Base-by-base conservation (phyloP, 2,329 filamentous ascomycete species). In the Arthrobotrys iridis region DNA sequence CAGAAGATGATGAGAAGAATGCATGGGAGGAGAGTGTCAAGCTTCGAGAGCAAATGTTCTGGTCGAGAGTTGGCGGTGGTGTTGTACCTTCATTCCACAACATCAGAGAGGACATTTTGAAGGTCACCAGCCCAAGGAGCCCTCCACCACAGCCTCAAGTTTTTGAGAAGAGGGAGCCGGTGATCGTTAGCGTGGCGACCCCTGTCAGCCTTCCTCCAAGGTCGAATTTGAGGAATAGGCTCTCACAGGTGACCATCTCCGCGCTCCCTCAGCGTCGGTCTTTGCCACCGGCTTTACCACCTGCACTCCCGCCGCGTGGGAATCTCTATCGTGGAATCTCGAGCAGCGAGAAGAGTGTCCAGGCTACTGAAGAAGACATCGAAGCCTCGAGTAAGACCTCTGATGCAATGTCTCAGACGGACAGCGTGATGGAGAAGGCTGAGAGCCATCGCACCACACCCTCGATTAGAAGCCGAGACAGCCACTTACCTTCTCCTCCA, bases 21-120 rank as follows among this genome's bases (percentile, higher is more conserved):
- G 93, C 93, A 0, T 99, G 95, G 95, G 94, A 98, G 81, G 95
- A 99, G 84, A 93, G 93, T 68, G 91, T 97, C 8, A 88, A 91
- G 28, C 83, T 98, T 52, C 87, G 95, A 58, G 95, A 99, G 82
- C 90, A 94, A 79, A 97, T 99, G 91, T 99, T 99, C 81, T 99
- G 95, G 95, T 89, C 92, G 58, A 88, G 95, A 65, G 88, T 99
- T 60, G 94, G 94, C 24, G 95, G 93, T 26, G 95, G 95, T 11
- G 93, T 99, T 1, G 84, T 98, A 10, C 95, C 94, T 0, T 85
- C 87, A 15, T 77, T 78, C 22, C 37, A 67, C 13, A 43, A 46
- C 40, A 68, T 77, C 13, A 33, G 43, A 20, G 68, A 77, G 28
- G 74, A 74, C 15, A 37, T 76, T 5, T 33, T 76, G 37, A 76